Evolutionary conservation across 1,284 basidiomycete genomes (phyloP).

Genomic region (Puccinia novopanici): DNA sequence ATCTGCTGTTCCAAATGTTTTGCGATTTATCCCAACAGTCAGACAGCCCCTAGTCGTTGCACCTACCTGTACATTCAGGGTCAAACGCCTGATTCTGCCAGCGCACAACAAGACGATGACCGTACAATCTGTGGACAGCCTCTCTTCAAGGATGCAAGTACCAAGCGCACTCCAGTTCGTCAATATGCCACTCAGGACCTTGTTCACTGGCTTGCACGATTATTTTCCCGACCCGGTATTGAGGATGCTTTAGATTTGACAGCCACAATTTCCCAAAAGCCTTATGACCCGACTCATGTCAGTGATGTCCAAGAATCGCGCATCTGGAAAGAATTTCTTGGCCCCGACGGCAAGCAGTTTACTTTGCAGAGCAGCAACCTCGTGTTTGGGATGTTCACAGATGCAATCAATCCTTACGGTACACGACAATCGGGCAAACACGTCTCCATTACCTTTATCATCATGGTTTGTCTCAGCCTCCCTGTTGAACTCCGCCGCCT

Average conservation of each 20-base stretch:
- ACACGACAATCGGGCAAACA: constrained; percentile 4
- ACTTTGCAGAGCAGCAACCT: not conserved
- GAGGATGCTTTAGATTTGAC: constrained; percentile 7
- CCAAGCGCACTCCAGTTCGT: not conserved
- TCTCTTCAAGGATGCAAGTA: not conserved
- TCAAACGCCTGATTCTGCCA: not conserved
- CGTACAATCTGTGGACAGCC: not conserved
- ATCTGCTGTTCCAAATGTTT: constrained; percentile 15
- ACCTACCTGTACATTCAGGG: not conserved
- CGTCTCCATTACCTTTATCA: constrained; percentile 20
- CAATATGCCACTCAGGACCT: constrained; percentile 18
- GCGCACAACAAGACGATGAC: not conserved
- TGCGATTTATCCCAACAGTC: not conserved
- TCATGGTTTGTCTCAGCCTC: not conserved
- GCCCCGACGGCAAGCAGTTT: constrained; percentile 14
- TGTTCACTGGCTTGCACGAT: constrained; percentile 17
- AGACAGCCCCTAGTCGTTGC: constrained; percentile 2
- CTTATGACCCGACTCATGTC: not conserved
- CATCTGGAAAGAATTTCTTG: constrained; percentile 18
- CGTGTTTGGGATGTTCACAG: constrained; percentile 41
- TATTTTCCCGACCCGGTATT: constrained; percentile 20
- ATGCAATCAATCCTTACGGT: constrained; percentile 41
- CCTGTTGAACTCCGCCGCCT: constrained; percentile 57
- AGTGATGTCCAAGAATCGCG: constrained; percentile 23
- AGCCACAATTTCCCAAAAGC: not conserved